A percentile compares a stretch with the other conserved stretches of the same genome.
Evolutionary conservation across 129 eudicot genomes (phyloP).

Genomic region (Saussurea involucrata): DNA sequence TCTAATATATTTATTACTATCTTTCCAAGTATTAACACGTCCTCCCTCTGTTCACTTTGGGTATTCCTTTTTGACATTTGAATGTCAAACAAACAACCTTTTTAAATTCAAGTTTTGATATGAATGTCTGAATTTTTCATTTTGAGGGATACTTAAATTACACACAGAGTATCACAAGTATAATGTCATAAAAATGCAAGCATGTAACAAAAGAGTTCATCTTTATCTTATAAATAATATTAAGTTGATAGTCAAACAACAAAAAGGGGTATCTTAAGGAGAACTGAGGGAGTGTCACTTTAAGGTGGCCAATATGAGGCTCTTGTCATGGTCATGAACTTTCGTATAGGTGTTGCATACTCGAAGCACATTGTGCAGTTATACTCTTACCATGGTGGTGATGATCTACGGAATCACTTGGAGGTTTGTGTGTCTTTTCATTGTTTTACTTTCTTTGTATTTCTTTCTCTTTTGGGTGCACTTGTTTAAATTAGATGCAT

Average conservation of each 20-base stretch:
- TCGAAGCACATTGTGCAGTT: constrained; percentile 79
- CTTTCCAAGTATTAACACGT: not conserved
- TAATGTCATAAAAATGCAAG: not conserved
- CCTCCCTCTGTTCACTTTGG: constrained; percentile 6
- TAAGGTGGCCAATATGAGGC: not conserved
- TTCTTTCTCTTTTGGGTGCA: not conserved
- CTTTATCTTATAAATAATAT: not conserved
- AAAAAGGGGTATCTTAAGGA: constrained; percentile 1
- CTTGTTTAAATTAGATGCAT: not conserved
- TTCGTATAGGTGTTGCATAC: constrained; percentile 72
- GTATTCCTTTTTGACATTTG: constrained; percentile 8
- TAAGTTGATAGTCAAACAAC: not conserved
- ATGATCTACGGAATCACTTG: constrained; percentile 65
- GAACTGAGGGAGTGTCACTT: constrained; percentile 1
- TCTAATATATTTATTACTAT: not conserved
- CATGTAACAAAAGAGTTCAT: not conserved
- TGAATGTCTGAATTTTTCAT: not conserved
- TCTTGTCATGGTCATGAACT: not conserved
- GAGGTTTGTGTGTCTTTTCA: constrained; percentile 49
- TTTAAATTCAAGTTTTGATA: not conserved
- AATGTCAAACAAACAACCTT: not conserved
- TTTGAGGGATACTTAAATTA: not conserved
- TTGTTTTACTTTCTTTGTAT: not conserved
- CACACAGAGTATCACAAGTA: not conserved
- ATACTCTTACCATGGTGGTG: constrained; percentile 62